These are phyloP conservation scores for Talaromyces islandicus DNA, from an alignment of 2,329 filamentous ascomycete genomes.

Conservation along the genomic window DNA sequence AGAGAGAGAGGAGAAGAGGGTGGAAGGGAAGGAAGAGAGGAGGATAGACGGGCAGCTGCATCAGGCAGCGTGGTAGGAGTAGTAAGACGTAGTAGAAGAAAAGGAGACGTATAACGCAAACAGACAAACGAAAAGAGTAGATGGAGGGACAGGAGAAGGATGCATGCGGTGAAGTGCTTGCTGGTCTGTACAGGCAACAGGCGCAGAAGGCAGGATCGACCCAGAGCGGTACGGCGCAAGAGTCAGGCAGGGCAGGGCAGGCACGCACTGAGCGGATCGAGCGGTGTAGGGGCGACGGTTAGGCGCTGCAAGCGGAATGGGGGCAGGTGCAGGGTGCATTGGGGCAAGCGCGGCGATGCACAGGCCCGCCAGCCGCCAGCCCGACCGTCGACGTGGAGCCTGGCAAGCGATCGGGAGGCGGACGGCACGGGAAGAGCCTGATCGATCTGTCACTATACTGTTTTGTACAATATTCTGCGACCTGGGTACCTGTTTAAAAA, in stretches of 20 bases:
- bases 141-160: not conserved
- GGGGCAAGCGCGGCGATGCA: not conserved
- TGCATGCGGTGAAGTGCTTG: not conserved
- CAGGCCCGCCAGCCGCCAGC: not conserved
- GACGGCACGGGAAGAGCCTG: slow-evolving; percentile 9
- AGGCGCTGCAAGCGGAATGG: slow-evolving; percentile 10
- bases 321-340: not conserved
- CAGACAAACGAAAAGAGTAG: not conserved
- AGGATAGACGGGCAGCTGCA: not conserved
- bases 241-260: not conserved
- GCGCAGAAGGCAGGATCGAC: not conserved
- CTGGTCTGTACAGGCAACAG: not conserved
- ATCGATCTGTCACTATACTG: not conserved
- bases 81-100: not conserved
- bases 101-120: not conserved
- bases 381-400: not conserved
- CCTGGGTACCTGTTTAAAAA: too few relatives aligned
- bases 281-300: not conserved
- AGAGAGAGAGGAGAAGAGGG: not conserved
- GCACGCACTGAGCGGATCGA: not conserved
- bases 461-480: too few relatives aligned
- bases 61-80: not conserved
- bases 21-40: not conserved
- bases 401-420: slow-evolving; percentile 7
- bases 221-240: not conserved